Base-by-base conservation (phyloP, 208 protist species). In the Acanthamoeba lenticulata region DNA sequence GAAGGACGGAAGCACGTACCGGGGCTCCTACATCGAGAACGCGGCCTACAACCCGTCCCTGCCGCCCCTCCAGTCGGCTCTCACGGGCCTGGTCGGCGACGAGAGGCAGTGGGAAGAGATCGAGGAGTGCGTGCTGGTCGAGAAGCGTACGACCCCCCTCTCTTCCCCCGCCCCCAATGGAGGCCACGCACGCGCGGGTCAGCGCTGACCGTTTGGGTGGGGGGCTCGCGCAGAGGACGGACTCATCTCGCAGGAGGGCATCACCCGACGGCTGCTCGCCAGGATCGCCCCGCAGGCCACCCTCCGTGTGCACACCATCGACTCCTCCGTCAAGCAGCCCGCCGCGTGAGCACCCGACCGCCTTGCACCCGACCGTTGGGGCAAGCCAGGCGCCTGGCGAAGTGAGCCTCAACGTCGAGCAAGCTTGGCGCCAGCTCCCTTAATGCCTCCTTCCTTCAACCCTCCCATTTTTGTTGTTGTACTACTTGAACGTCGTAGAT, bases 21-120 rank as follows among this genome's bases (percentile, higher is more conserved):
- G 45, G 6, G 79, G 79, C 29, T 60, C 79, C 40, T 88, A 88
- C 79, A 88, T 88, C 21, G 79, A 88, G 44, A 88, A 88, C 29
- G 79, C 79, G 5, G 79, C 79, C 44, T 57, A 62, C 79, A 88
- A 88, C 42, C 79, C 79, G 40, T 62, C 45, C 44, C 47, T 88
- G 6, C 45, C 45, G 7, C 47, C 79, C 5, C 79, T 88, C 13
- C 79, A 88, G 45, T 52, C 79, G 27, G 79, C 79, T 42, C 36
- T 88, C 45, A 88, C 79, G 21, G 79, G 79, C 2, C 44, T 88
- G 38, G 79, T 88, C 21, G 79, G 40, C n/a, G 79, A 52, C 29
- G 42, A 60, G n/a, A 88, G 19, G 47, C 38, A n/a, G 2, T 88
- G 27, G 27, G 15, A 52, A 6, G 24, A 52, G n/a, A 60, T 88